phyloP scores from a whole-genome alignment of 2,329 filamentous ascomycete genomes.

The Cadophora sp. region DNA sequence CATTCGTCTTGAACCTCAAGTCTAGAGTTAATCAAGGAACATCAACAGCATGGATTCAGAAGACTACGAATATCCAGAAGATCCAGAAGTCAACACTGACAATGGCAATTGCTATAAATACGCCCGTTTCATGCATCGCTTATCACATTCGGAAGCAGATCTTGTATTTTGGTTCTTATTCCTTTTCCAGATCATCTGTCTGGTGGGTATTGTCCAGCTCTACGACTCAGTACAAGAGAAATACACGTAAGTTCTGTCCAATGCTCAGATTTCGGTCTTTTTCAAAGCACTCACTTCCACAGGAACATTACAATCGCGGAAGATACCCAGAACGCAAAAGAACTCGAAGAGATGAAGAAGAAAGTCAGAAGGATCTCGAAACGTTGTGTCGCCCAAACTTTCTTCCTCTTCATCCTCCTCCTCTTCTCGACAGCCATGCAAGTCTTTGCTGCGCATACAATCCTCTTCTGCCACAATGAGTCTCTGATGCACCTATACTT shows the following conservation, averaged over 20 bases:
- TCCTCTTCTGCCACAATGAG: conserved; percentile 14
- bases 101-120: conserved; percentile 46
- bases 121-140: conserved; percentile 51
- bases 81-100: neutral
- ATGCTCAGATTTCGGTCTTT: neutral
- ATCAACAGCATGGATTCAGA: neutral
- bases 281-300: neutral
- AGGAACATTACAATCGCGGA: neutral
- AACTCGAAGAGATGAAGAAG: neutral
- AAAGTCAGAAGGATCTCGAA: neutral
- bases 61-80: neutral
- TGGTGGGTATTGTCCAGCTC: conserved; percentile 48
- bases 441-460: conserved; percentile 9
- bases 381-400: neutral
- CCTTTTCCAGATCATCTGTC: conserved; percentile 52
- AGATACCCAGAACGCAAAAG: neutral
- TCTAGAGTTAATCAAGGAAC: neutral
- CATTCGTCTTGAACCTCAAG: no score
- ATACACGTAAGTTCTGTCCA: neutral
- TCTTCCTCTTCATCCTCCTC: conserved; percentile 7
- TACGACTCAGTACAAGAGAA: conserved; percentile 6
- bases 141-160: conserved; percentile 51
- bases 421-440: conserved; percentile 5
- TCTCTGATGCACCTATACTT: conserved; percentile 12
- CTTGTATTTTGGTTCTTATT: conserved; percentile 51